Evolutionary conservation across 2,329 filamentous ascomycete genomes (phyloP).

Genomic region (Fusarium sororula): DNA sequence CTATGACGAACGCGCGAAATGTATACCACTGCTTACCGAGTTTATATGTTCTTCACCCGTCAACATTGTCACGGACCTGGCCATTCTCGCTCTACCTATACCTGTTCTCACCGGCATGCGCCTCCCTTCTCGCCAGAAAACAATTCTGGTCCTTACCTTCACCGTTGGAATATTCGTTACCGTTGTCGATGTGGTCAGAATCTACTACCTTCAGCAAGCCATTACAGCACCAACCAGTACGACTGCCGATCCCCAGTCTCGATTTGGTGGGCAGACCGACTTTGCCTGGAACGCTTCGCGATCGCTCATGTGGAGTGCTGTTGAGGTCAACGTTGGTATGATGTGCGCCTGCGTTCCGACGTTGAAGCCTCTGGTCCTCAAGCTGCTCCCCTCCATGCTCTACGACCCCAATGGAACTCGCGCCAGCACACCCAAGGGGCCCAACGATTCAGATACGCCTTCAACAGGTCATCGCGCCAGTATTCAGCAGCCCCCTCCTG

Average conservation of each 20-base stretch:
- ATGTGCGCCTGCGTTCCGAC: constrained; percentile 93
- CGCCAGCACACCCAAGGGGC: constrained; percentile 42
- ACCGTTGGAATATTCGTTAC: constrained; percentile 87
- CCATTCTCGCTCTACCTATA: constrained; percentile 86
- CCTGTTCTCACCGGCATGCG: constrained; percentile 89
- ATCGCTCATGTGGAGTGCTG: constrained; percentile 91
- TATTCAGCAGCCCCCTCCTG: constrained; percentile 38
- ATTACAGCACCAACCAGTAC: constrained; percentile 53
- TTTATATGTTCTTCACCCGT: constrained; percentile 83
- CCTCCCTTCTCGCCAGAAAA: constrained; percentile 85
- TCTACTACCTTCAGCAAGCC: constrained; percentile 87
- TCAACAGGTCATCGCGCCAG: constrained; percentile 38
- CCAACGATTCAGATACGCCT: constrained; percentile 44
- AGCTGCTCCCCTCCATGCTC: constrained; percentile 66
- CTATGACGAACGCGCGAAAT: constrained; percentile 49
- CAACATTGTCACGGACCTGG: constrained; percentile 91
- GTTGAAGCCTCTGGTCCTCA: constrained; percentile 83
- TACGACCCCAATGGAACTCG: constrained; percentile 59
- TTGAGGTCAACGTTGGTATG: constrained; percentile 91
- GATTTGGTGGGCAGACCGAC: constrained; percentile 62
- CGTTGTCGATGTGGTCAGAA: constrained; percentile 86
- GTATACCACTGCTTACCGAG: constrained; percentile 68
- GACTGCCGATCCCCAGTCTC: constrained; percentile 51
- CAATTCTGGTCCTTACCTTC: constrained; percentile 87
- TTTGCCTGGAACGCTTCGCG: constrained; percentile 81